A percentile compares a stretch with the other conserved stretches of the same genome.
Evolutionary conservation across 2,329 filamentous ascomycete genomes (phyloP).

Genomic region (Paracoccidioides brasiliensis): DNA sequence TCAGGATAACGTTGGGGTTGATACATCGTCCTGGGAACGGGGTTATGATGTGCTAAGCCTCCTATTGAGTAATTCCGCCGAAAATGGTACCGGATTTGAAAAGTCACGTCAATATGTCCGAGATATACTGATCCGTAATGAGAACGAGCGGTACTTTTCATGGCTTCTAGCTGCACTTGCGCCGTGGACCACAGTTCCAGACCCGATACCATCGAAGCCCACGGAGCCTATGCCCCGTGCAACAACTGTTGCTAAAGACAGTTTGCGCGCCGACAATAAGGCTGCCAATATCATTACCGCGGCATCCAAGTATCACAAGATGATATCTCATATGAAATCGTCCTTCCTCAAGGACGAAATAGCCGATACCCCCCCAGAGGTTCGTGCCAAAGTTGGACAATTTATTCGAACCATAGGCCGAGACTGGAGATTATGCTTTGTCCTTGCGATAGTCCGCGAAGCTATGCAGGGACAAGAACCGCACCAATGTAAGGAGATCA

Average conservation of each 20-base stretch:
- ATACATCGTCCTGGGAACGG: slow-evolving; percentile 46
- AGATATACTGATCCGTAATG: slow-evolving; percentile 45
- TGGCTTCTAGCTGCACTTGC: slow-evolving; percentile 66
- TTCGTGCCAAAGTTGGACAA: slow-evolving; percentile 25
- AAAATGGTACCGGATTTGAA: slow-evolving; percentile 21
- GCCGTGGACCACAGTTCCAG: slow-evolving; percentile 52
- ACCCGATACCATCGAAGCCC: slow-evolving; percentile 22
- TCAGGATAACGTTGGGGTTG: slow-evolving; percentile 40
- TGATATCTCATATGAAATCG: slow-evolving; percentile 51
- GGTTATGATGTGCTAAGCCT: slow-evolving; percentile 52
- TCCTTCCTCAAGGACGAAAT: slow-evolving; percentile 18
- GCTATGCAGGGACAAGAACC: slow-evolving; percentile 22
- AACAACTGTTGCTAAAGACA: slow-evolving; percentile 56
- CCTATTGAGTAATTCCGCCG: slow-evolving; percentile 27
- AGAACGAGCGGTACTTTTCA: slow-evolving; percentile 54
- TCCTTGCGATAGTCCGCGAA: slow-evolving; percentile 30
- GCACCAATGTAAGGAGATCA: slow-evolving; percentile 17
- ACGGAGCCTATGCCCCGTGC: slow-evolving; percentile 47
- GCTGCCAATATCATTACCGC: slow-evolving; percentile 54
- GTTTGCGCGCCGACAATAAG: slow-evolving; percentile 68
- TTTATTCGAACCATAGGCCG: slow-evolving; percentile 24
- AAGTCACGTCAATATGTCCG: slow-evolving; percentile 17
- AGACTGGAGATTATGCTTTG: slow-evolving; percentile 28
- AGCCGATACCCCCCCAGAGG: slow-evolving; percentile 20
- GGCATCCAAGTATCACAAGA: slow-evolving; percentile 47